A percentile compares a stretch with the other conserved stretches of the same genome.
phyloP scores from a whole-genome alignment of 495 filamentous ascomycete species.

The Annulohypoxylon moriforme region DNA sequence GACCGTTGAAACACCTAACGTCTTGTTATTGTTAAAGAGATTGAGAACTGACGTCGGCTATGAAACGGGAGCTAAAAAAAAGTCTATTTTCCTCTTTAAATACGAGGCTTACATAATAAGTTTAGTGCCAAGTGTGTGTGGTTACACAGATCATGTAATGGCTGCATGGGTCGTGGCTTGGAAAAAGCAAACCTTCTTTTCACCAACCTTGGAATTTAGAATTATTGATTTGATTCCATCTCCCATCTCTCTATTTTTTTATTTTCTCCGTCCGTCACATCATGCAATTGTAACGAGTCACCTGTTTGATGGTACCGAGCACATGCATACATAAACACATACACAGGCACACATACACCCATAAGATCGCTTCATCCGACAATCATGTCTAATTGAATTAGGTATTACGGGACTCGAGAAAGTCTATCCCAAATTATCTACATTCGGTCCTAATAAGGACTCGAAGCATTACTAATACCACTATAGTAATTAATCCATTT shows the following conservation, averaged over 20 bases:
- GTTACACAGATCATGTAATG: conserved; percentile 13
- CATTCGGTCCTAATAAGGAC: conserved; percentile 43
- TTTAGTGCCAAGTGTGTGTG: neutral
- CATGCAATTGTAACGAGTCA: conserved; percentile 8
- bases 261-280: conserved; percentile 5
- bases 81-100: conserved; percentile 1
- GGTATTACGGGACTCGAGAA: conserved; percentile 31
- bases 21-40: conserved; percentile 13
- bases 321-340: neutral
- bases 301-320: neutral
- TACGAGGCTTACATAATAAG: conserved; percentile 5
- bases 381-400: conserved; percentile 43
- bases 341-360: neutral
- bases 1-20: conserved; percentile 35
- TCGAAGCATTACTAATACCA: conserved; percentile 55
- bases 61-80: conserved; percentile 24
- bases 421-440: neutral
- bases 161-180: neutral
- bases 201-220: neutral
- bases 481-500: conserved; percentile 80
- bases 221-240: neutral
- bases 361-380: conserved; percentile 40
- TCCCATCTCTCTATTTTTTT: neutral
- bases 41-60: conserved; percentile 14
- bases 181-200: neutral